Conservation (phyloP, 345 rosid genomes). For the Fremontodendron californicum region DNA sequence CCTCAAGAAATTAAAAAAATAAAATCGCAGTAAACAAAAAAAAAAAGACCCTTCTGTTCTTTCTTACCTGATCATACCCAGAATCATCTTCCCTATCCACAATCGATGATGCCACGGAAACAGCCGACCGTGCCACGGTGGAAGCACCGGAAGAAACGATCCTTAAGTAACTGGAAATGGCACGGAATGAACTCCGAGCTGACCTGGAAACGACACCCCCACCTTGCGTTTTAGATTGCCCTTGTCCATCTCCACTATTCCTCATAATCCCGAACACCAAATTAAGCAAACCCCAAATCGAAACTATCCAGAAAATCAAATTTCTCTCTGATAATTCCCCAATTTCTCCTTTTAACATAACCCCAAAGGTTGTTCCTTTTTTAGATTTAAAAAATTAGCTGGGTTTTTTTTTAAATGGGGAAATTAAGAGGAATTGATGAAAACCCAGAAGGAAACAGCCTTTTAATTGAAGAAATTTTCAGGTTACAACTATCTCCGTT, state of each 20-base stretch:
- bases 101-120: slow-evolving; percentile 68
- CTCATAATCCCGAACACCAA: slow-evolving; percentile 52
- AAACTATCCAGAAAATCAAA: slow-evolving; percentile 34
- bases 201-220: slow-evolving; percentile 47
- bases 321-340: slow-evolving; percentile 27
- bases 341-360: slow-evolving; percentile 40
- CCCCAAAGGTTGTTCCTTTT: slow-evolving; percentile 27
- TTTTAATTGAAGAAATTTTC: not conserved
- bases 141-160: slow-evolving; percentile 92
- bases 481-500: slow-evolving; percentile 21
- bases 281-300: slow-evolving; percentile 16
- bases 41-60: not conserved
- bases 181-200: slow-evolving; percentile 70
- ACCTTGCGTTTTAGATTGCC: slow-evolving; percentile 25
- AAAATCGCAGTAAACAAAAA: not conserved
- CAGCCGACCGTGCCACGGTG: slow-evolving; percentile 82
- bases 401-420: not conserved
- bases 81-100: slow-evolving; percentile 61
- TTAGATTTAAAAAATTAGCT: not conserved
- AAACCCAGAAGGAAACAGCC: slow-evolving; percentile 13
- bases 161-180: slow-evolving; percentile 66
- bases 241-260: slow-evolving; percentile 55
- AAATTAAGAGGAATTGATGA: slow-evolving; percentile 16
- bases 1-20: not conserved
- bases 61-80: slow-evolving; percentile 63